A percentile compares a stretch with the other conserved stretches of the same genome.
phyloP scores from a whole-genome alignment of 2,329 filamentous ascomycete genomes.

The Pezicula neosporulosa region DNA sequence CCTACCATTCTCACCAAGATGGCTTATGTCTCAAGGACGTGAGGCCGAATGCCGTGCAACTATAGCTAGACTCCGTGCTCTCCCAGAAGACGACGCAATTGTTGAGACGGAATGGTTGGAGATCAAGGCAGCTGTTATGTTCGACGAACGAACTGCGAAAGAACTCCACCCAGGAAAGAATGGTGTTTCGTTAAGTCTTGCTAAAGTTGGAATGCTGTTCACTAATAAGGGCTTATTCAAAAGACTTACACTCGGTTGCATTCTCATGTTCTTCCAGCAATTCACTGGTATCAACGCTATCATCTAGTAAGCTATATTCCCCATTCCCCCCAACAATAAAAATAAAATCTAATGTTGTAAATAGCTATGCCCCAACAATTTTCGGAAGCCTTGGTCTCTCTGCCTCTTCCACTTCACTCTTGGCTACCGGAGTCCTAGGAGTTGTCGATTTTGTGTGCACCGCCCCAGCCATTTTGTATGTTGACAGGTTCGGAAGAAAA shows the following conservation, averaged over 20 bases:
- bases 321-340: too few species aligned
- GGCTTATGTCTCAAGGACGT: constrained; percentile 48
- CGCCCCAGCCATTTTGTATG: constrained; percentile 59
- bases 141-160: constrained; percentile 42
- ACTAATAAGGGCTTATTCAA: constrained; percentile 5
- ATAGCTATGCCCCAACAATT: constrained; percentile 46
- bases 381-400: constrained; percentile 45
- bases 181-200: background rate
- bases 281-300: constrained; percentile 47
- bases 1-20: constrained; percentile 53
- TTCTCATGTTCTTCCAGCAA: constrained; percentile 41
- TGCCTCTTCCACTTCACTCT: constrained; percentile 44
- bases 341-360: constrained; percentile 18
- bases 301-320: constrained; percentile 32
- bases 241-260: background rate
- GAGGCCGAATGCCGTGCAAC: constrained; percentile 43
- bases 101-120: constrained; percentile 53
- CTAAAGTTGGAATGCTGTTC: constrained; percentile 5
- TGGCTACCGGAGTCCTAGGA: constrained; percentile 66
- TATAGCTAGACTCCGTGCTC: constrained; percentile 50
- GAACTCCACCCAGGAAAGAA: constrained; percentile 31
- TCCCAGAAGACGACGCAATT: constrained; percentile 50
- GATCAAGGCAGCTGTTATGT: constrained; percentile 50
- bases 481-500: constrained; percentile 59
- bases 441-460: constrained; percentile 65